Base-by-base conservation (phyloP, 768 basidiomycete genomes). In the Amanita rimosa region DNA sequence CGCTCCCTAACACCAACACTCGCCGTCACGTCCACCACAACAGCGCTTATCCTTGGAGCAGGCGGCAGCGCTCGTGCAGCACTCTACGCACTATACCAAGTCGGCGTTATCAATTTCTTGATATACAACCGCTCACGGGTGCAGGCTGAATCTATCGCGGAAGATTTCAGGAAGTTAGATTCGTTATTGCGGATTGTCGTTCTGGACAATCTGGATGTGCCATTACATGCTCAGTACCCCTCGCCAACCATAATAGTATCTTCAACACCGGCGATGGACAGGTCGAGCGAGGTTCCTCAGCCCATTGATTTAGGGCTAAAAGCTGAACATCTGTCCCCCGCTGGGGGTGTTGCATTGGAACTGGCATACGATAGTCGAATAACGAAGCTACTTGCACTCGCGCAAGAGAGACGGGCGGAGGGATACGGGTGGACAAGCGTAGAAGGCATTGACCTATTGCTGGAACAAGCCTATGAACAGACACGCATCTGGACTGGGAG, bases 21-120 rank as follows among this genome's bases (percentile, higher is more conserved):
- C 49, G 51, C 58, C 50, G 33, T 64, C 59, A 41, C 64, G 17
- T 59, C 57, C 0, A 24, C 50, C n/a, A 62, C 60, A 1, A 70
- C 73, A 0, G 79, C 71, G 13, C 68, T 89, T 52, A 78, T 90
- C 44, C 79, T 90, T 45, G 87, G 87, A 1, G 87, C 85, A 0
- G 86, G 87, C 4, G 86, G 86, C 3, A 88, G 86, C 0, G 77
- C 81, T 43, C 80, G 87, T 19, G 86, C 86, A 1, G 83, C 87
- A 5, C 70, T 89, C 49, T 88, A 83, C 58, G 84, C 86, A 0
- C 63, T 89, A 33, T 72, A 82, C 62, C 66, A 70, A 46, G 62
- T 84, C 3, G 81, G 82, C 13, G 67, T 79, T 46, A 60, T 68
- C 34, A 68, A 67, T 7, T 79, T 89, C 57, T 81, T 78, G 62